phyloP scores from a whole-genome alignment of 2,329 filamentous ascomycete species.

The Colletotrichum coccodes region DNA sequence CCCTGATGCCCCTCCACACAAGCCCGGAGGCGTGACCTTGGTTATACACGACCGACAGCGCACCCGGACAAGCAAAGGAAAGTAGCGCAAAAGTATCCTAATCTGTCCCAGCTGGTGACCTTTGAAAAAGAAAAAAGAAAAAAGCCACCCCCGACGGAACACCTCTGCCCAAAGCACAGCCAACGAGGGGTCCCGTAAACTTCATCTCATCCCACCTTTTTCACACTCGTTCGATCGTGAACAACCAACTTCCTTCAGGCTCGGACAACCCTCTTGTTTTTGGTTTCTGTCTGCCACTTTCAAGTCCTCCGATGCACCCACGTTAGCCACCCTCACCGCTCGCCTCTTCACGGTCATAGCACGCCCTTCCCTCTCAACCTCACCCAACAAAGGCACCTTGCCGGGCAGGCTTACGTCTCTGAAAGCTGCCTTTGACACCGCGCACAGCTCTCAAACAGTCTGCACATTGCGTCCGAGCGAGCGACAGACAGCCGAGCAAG shows the following conservation, averaged over 20 bases:
- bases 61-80: no score
- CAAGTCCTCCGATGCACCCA: conserved; percentile 9
- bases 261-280: neutral
- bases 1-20: conserved; percentile 25
- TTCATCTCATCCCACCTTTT: conserved; percentile 28
- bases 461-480: neutral
- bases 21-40: neutral
- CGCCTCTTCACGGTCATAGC: conserved; percentile 14
- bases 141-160: neutral
- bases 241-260: neutral
- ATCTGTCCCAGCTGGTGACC: neutral
- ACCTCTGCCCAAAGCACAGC: neutral
- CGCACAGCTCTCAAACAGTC: neutral
- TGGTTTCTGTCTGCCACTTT: neutral
- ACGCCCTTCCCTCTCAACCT: neutral
- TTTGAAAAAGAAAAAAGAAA: neutral
- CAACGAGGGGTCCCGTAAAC: conserved; percentile 10
- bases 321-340: neutral
- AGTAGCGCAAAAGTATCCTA: neutral
- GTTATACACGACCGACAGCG: no score
- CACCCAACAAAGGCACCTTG: neutral
- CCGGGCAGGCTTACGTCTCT: neutral
- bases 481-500: conserved; percentile 38
- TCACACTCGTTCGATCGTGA: neutral
- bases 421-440: neutral